A percentile compares a stretch with the other conserved stretches of the same genome.
phyloP scores from a whole-genome alignment of 192 early-diverging fungal species.

The Spizellomyces sp. region DNA sequence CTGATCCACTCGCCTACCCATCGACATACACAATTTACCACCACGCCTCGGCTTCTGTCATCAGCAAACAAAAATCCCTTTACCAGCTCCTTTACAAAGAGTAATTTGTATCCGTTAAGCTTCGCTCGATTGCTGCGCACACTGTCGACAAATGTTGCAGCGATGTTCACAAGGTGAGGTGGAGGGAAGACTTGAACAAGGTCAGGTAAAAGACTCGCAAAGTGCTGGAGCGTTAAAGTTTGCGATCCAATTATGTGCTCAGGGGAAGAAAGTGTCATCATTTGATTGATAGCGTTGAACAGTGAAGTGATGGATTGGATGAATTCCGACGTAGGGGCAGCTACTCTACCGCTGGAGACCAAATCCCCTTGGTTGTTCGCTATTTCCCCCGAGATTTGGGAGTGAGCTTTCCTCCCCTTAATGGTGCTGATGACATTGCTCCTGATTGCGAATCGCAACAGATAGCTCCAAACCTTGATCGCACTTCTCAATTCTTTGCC shows the following conservation, averaged over 20 bases:
- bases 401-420: neutral
- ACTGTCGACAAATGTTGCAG: conserved; percentile 39
- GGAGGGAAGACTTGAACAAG: conserved; percentile 36
- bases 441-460: conserved; percentile 58
- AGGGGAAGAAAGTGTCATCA: conserved; percentile 58
- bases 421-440: conserved; percentile 32
- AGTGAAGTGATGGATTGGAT: conserved; percentile 47
- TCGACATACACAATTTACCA: conserved; percentile 35
- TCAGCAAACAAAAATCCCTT: conserved; percentile 42
- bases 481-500: conserved; percentile 52
- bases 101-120: conserved; percentile 39
- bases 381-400: neutral
- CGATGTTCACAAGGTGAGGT: conserved; percentile 30
- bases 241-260: conserved; percentile 61
- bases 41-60: conserved; percentile 24
- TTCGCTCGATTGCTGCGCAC: conserved; percentile 32
- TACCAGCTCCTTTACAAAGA: conserved; percentile 42
- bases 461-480: conserved; percentile 66
- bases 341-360: neutral
- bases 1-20: conserved; percentile 42
- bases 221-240: conserved; percentile 53
- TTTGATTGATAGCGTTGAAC: conserved; percentile 44
- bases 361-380: neutral
- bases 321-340: conserved; percentile 34
- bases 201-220: conserved; percentile 46